phyloP scores from a whole-genome alignment of 1,284 basidiomycete species.

The Melampsora larici-populina region DNA sequence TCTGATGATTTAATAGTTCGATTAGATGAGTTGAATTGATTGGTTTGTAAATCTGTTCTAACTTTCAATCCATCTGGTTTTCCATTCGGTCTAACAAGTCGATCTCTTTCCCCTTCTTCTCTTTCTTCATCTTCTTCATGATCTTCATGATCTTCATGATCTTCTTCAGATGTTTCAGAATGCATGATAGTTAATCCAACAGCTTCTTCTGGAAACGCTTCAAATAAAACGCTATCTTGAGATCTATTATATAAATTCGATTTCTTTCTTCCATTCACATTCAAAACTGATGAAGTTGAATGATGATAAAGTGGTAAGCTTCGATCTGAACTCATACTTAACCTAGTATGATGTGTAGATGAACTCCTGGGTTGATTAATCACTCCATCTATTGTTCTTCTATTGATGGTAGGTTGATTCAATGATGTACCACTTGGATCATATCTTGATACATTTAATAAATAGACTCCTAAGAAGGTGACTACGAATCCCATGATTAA shows the following conservation, averaged over 20 bases:
- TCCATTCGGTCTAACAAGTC: too few species aligned
- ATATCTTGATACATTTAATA: slow-evolving; percentile 74
- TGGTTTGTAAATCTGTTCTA: too few species aligned
- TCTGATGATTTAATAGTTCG: too few species aligned
- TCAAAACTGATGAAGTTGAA: neutral
- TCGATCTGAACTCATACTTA: slow-evolving; percentile 33
- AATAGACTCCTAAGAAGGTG: slow-evolving; percentile 87
- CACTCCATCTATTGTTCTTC: slow-evolving; percentile 6
- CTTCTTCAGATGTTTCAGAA: slow-evolving; percentile 5
- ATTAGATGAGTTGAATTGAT: too few species aligned
- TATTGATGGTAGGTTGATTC: slow-evolving; percentile 21
- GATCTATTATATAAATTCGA: neutral
- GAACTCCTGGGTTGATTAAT: slow-evolving; percentile 24
- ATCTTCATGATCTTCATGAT: slow-evolving; percentile 25
- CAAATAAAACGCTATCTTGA: slow-evolving; percentile 39
- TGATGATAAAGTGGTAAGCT: slow-evolving; percentile 19
- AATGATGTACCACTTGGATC: slow-evolving; percentile 27
- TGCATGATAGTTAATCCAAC: slow-evolving; percentile 37
- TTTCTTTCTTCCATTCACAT: neutral
- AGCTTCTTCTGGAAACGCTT: slow-evolving; percentile 38
- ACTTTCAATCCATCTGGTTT: too few species aligned
- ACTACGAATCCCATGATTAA: slow-evolving; percentile 80
- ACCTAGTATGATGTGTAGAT: slow-evolving; percentile 17
- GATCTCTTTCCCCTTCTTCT: too few species aligned
- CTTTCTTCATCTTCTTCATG: neutral